A percentile compares a stretch with the other conserved stretches of the same genome.
These are phyloP conservation scores for Cinchona pubescens DNA, from an alignment of 257 asterid genomes.

Conservation along the genomic window DNA sequence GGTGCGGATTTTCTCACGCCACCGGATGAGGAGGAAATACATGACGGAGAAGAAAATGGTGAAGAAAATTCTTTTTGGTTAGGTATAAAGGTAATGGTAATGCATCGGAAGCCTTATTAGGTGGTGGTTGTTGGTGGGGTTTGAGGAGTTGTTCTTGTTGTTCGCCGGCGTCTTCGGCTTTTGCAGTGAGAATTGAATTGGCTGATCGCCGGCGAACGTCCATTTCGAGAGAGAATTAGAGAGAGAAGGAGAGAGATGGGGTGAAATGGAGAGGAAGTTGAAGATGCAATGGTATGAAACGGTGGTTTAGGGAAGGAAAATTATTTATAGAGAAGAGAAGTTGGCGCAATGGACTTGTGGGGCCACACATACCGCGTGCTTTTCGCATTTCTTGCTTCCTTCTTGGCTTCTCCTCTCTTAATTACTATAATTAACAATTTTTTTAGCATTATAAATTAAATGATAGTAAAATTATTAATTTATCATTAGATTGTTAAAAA, in stretches of 20 bases:
- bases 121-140: slow-evolving; percentile 6
- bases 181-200: slow-evolving; percentile 8
- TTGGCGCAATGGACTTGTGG: slow-evolving; percentile 34
- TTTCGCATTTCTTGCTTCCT: slow-evolving; percentile 9
- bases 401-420: too few relatives aligned
- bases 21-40: slow-evolving; percentile 45
- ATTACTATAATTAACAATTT: background rate
- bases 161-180: slow-evolving; percentile 36
- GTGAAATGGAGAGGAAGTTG: background rate
- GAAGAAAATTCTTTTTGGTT: slow-evolving; percentile 41
- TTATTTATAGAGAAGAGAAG: slow-evolving; percentile 30
- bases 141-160: slow-evolving; percentile 19
- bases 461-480: too few relatives aligned
- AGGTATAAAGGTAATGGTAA: slow-evolving; percentile 37
- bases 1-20: slow-evolving; percentile 55
- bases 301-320: slow-evolving; percentile 16
- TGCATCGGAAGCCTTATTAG: slow-evolving; percentile 32
- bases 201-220: slow-evolving; percentile 42
- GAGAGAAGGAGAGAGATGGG: too few relatives aligned
- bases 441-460: too few relatives aligned
- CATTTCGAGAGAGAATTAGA: slow-evolving; percentile 21
- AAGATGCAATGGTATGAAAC: slow-evolving; percentile 18
- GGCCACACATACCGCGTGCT: slow-evolving; percentile 38
- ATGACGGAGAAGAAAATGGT: slow-evolving; percentile 43
- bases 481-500: too few relatives aligned